A percentile compares a stretch with the other conserved stretches of the same genome.
Evolutionary conservation across 2,329 filamentous ascomycete genomes (phyloP).

Genomic region (Colletotrichum kahawae): DNA sequence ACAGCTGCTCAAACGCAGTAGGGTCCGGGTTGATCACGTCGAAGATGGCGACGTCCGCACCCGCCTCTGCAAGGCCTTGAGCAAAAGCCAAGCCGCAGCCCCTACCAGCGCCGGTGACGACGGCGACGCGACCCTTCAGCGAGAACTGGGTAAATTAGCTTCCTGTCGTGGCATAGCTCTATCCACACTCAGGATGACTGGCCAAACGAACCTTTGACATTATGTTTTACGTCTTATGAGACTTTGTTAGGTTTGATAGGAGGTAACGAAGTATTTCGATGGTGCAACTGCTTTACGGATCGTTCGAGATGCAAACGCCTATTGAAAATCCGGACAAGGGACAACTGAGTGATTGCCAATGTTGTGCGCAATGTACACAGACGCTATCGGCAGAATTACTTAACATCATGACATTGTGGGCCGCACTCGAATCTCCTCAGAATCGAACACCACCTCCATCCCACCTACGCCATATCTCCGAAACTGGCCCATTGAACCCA

Average conservation of each 20-base stretch:
- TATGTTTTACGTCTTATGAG: neutral
- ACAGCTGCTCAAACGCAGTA: neutral
- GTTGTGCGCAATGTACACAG: neutral
- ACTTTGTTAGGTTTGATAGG: neutral
- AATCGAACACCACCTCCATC: neutral
- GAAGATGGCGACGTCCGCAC: conserved; percentile 11
- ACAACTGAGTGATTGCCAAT: neutral
- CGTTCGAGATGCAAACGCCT: neutral
- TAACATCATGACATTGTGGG: neutral
- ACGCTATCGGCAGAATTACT: neutral
- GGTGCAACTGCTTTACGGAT: neutral
- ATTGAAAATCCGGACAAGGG: neutral
- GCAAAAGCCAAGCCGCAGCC: conserved; percentile 44
- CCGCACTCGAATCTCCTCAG: neutral
- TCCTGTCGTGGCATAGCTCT: neutral
- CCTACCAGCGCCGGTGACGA: conserved; percentile 51
- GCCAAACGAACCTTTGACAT: neutral
- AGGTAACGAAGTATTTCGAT: neutral
- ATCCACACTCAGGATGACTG: neutral
- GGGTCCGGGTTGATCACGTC: conserved; percentile 12
- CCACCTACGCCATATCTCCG: neutral
- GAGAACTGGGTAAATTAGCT: conserved; percentile 43
- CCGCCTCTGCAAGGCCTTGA: conserved; percentile 11
- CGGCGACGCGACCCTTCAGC: conserved; percentile 49
- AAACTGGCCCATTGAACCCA: neutral